Conservation (phyloP, 1,284 basidiomycete genomes). For the Pterulicium gracile region DNA sequence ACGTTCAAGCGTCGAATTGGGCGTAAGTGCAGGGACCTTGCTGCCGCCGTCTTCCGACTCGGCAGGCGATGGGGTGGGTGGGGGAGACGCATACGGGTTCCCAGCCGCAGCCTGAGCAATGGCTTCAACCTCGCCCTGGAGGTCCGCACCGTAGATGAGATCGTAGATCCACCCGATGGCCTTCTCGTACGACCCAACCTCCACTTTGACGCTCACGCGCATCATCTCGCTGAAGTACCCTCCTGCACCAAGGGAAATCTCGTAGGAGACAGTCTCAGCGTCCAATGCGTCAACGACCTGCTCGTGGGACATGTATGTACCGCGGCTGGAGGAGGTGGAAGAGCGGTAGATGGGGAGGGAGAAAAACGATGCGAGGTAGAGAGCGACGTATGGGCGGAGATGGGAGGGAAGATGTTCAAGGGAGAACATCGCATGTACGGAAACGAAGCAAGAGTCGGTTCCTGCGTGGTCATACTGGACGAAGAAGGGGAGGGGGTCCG, state of each 20-base stretch:
- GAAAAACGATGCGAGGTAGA: slow-evolving; percentile 87
- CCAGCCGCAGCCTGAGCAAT: too few relatives aligned
- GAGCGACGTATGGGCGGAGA: slow-evolving; percentile 75
- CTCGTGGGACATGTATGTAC: slow-evolving; percentile 72
- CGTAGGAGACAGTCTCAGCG: slow-evolving; percentile 86
- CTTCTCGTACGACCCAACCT: slow-evolving; percentile 69
- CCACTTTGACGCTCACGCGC: slow-evolving; percentile 77
- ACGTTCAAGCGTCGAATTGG: slow-evolving; percentile 27
- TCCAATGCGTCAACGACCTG: slow-evolving; percentile 88
- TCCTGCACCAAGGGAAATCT: slow-evolving; percentile 61
- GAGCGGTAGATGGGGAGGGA: slow-evolving; percentile 73
- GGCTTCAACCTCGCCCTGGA: too few relatives aligned
- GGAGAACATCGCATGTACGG: slow-evolving; percentile 73
- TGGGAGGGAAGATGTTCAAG: slow-evolving; percentile 58
- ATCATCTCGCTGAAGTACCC: slow-evolving; percentile 68
- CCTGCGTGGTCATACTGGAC: slow-evolving; percentile 81
- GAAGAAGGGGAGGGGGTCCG: slow-evolving; percentile 73
- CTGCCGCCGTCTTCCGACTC: neutral
- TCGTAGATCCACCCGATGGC: slow-evolving; percentile 87
- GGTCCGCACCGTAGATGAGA: slow-evolving; percentile 67
- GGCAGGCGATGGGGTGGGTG: too few relatives aligned
- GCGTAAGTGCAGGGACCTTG: neutral
- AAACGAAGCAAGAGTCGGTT: slow-evolving; percentile 82
- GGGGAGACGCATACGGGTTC: too few relatives aligned
- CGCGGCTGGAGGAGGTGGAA: slow-evolving; percentile 23